Evolutionary conservation across 2,329 filamentous ascomycete species (phyloP).

Genomic region (Macrophomina pseudophaseolina): DNA sequence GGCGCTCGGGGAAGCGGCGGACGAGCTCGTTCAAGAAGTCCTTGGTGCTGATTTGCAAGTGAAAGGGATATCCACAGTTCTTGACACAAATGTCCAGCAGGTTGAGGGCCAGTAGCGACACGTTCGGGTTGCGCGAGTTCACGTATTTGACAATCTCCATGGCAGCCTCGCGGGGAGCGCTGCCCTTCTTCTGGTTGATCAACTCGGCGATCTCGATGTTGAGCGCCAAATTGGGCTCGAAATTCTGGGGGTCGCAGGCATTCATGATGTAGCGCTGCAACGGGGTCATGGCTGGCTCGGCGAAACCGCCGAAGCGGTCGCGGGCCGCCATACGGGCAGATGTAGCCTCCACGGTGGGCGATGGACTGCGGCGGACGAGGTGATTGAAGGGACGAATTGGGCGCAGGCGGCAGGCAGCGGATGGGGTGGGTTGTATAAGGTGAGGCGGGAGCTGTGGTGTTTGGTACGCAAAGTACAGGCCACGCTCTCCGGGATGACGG

Average conservation of each 20-base stretch:
- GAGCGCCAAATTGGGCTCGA: slow-evolving; percentile 94
- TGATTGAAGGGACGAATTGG: neutral
- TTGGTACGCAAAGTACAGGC: slow-evolving; percentile 16
- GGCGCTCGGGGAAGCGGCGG: slow-evolving; percentile 90
- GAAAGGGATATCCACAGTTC: slow-evolving; percentile 99
- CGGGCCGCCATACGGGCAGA: slow-evolving; percentile 93
- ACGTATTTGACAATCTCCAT: slow-evolving; percentile 91
- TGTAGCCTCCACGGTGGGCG: slow-evolving; percentile 76
- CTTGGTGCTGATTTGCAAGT: slow-evolving; percentile 97
- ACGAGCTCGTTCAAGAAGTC: slow-evolving; percentile 99
- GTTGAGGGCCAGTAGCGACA: slow-evolving; percentile 83
- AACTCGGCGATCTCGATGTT: slow-evolving; percentile 96
- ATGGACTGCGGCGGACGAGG: neutral
- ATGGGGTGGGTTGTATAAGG: neutral
- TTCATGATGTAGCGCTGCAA: slow-evolving; percentile 95
- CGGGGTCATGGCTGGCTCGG: slow-evolving; percentile 78
- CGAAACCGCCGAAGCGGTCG: slow-evolving; percentile 88
- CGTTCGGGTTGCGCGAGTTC: slow-evolving; percentile 96
- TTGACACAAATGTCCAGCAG: slow-evolving; percentile 99
- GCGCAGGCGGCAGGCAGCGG: neutral
- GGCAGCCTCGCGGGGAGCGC: slow-evolving; percentile 88
- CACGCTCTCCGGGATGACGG: slow-evolving; percentile 25
- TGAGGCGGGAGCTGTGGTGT: slow-evolving; percentile 14
- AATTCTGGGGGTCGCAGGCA: slow-evolving; percentile 96
- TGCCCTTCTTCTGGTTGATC: slow-evolving; percentile 97